phyloP scores from a whole-genome alignment of 441 rosid genomes.

The Erysimum cheiri region DNA sequence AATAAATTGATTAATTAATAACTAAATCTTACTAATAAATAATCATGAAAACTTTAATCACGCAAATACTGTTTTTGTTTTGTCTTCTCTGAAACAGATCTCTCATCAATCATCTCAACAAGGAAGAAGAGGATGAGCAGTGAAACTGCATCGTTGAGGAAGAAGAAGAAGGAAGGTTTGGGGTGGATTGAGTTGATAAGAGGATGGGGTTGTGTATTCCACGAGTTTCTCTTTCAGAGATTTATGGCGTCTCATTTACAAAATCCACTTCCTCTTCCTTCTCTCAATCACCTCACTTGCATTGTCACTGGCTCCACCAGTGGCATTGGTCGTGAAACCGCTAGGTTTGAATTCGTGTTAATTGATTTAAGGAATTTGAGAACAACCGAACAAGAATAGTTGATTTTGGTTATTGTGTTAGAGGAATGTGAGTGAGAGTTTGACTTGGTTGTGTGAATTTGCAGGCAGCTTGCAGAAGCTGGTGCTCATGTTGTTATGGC shows the following conservation, averaged over 20 bases:
- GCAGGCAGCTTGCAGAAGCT: constrained; percentile 90
- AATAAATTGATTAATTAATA: not conserved
- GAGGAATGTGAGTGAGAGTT: not conserved
- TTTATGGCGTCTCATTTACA: constrained; percentile 76
- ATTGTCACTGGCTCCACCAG: constrained; percentile 95
- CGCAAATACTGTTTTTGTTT: constrained; percentile 22
- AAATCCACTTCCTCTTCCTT: constrained; percentile 85
- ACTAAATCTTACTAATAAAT: not conserved
- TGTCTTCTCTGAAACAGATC: constrained; percentile 9
- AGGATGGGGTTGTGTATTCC: constrained; percentile 72
- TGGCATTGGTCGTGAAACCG: constrained; percentile 92
- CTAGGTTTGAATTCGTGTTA: constrained; percentile 51
- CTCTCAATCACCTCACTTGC: constrained; percentile 76
- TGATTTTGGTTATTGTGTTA: not conserved
- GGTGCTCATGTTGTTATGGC: constrained; percentile 99
- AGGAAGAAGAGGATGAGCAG: constrained; percentile 38
- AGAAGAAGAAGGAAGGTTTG: constrained; percentile 61
- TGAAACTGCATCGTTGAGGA: constrained; percentile 11
- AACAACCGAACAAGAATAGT: not conserved
- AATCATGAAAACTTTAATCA: not conserved
- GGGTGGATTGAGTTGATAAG: constrained; percentile 92
- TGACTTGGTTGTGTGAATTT: not conserved
- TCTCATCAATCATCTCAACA: not conserved
- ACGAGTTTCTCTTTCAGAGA: constrained; percentile 86
- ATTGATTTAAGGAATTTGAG: not conserved